These are phyloP conservation scores for Cokeromyces recurvatus DNA, from an alignment of 371 early-diverging fungal genomes.

Conservation along the genomic window DNA sequence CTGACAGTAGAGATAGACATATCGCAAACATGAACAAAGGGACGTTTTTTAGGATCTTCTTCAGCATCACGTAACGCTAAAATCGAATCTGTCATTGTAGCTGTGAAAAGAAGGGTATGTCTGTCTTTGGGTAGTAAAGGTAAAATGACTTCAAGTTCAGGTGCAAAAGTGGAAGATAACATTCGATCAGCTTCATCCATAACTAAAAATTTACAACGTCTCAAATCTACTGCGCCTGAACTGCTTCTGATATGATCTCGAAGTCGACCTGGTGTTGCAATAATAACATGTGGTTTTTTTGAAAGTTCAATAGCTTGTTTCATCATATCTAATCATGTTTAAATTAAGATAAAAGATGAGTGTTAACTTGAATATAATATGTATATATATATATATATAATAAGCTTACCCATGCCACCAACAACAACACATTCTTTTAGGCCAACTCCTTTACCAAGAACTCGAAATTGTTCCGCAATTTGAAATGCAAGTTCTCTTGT, in stretches of 20 bases:
- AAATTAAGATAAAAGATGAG: too few relatives aligned
- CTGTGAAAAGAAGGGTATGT: slow-evolving; percentile 92
- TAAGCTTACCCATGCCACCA: slow-evolving; percentile 79
- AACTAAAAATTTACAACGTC: slow-evolving; percentile 66
- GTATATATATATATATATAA: too few relatives aligned
- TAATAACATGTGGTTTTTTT: slow-evolving; percentile 89
- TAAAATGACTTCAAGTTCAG: slow-evolving; percentile 82
- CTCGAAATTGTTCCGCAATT: slow-evolving; percentile 94
- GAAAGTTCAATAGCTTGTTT: slow-evolving; percentile 85
- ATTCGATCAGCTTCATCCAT: slow-evolving; percentile 99
- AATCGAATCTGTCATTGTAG: slow-evolving; percentile 92
- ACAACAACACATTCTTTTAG: slow-evolving; percentile 88
- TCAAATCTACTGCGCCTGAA: slow-evolving; percentile 58
- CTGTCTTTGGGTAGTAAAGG: slow-evolving; percentile 73
- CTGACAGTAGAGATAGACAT: slow-evolving; percentile 78
- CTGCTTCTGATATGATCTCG: slow-evolving; percentile 88
- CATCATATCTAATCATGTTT: slow-evolving; percentile 90
- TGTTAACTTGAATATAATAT: too few relatives aligned
- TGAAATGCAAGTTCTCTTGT: slow-evolving; percentile 97
- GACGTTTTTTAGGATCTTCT: slow-evolving; percentile 43
- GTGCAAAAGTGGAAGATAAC: slow-evolving; percentile 76
- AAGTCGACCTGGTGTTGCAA: slow-evolving; percentile 97
- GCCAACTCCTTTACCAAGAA: slow-evolving; percentile 87
- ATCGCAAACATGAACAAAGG: slow-evolving; percentile 82
- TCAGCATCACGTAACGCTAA: slow-evolving; percentile 49